These are phyloP conservation scores for Sugiyamaella chiloensis DNA, from an alignment of 805 yeast genomes.

Conservation along the genomic window DNA sequence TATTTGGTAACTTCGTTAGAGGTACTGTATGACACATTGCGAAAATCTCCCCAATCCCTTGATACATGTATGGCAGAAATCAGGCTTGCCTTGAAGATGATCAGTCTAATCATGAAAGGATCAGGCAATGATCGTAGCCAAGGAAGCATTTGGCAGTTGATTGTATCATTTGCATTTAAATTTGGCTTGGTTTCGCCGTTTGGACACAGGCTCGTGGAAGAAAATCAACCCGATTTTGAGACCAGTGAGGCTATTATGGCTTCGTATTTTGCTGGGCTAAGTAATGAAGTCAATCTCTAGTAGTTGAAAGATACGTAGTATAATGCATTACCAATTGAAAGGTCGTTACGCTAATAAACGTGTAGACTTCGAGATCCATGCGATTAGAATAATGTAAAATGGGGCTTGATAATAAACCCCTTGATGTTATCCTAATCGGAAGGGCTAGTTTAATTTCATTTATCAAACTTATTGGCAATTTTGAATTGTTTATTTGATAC, in stretches of 20 bases:
- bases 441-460: too few relatives aligned
- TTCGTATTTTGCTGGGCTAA: not conserved
- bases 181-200: constrained; percentile 13
- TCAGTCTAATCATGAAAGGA: constrained; percentile 21
- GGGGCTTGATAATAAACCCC: too few relatives aligned
- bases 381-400: too few relatives aligned
- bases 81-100: constrained; percentile 23
- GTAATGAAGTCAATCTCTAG: too few relatives aligned
- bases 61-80: constrained; percentile 22
- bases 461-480: too few relatives aligned
- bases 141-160: constrained; percentile 18
- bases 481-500: too few relatives aligned
- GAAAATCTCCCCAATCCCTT: constrained; percentile 22
- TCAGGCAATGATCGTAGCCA: constrained; percentile 15
- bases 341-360: too few relatives aligned
- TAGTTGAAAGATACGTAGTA: too few relatives aligned
- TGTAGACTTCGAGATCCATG: too few relatives aligned
- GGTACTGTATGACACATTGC: constrained; percentile 24
- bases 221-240: not conserved
- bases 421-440: too few relatives aligned
- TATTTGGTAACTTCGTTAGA: constrained; percentile 27
- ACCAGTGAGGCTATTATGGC: not conserved
- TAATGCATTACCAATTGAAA: too few relatives aligned
- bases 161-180: constrained; percentile 16
- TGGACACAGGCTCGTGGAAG: constrained; percentile 3